Base-by-base conservation (phyloP, 441 rosid species). In the Capsella rubella region DNA sequence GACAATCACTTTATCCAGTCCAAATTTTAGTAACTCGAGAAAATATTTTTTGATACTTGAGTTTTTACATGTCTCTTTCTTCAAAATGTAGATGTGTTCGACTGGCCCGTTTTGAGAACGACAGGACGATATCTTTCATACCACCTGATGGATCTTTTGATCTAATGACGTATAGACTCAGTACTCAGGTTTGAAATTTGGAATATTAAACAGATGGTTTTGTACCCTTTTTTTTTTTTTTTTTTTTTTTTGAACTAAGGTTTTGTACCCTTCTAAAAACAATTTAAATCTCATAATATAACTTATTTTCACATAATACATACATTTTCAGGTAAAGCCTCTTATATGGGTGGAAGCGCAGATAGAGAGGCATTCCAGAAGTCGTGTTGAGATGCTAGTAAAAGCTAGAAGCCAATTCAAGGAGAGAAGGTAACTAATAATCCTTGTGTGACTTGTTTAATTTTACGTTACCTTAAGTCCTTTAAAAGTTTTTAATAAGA, bases 321-420 rank as follows among this genome's bases (percentile, higher is more conserved):
- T 45, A 37, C 70, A 62, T 55, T 69, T 78, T 76, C 82, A 96
- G 99, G 98, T 90, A 8, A 96, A 90, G 85, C 98, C 99, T 76
- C 88, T 90, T 39, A 87, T 96, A 66, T 92, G 99, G 99, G 99
- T 96, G 79, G 99, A 96, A 87, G 97, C 97, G 67, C 98, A 93
- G 81, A 91, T 96, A 72, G 98, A 96, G 86, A 91, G 79, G 80
- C 99, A 96, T 87, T 93, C 98, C 31, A 89, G 96, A 85, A 96
- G 99, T 78, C 94, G 99, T 57, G 84, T 96, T 58, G 99, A 93
- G 84, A 86, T 96, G 55, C 84, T 84, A 76, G 98, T 96, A 42
- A 96, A 96, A 81, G 99, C 98, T 64, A 83, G 98, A 81, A 93
- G 98, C 80, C 99, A 93, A 82, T 96, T 91, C 86, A 96, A 93